Evolutionary conservation across 192 early-diverging fungal species (phyloP).

Genomic region (Powellomyces hirtus): DNA sequence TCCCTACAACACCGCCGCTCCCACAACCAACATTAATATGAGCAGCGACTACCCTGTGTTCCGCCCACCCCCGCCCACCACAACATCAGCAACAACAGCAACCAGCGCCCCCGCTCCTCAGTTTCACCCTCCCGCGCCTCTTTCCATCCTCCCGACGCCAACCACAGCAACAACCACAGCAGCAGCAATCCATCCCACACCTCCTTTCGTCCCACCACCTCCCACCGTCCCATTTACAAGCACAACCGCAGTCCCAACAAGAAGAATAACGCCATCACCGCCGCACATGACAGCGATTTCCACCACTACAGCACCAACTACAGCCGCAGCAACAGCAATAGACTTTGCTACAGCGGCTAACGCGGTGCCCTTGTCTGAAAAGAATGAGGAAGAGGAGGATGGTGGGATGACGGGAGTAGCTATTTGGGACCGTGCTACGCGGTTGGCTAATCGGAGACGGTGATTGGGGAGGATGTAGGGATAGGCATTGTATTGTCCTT

Average conservation of each 20-base stretch:
- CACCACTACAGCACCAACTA: not conserved
- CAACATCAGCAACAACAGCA: not conserved
- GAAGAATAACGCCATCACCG: not conserved
- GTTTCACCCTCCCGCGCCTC: not conserved
- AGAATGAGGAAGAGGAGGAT: not conserved
- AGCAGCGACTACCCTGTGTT: not conserved
- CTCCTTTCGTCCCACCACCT: no score
- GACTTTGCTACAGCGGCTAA: not conserved
- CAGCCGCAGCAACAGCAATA: not conserved
- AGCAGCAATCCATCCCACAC: not conserved
- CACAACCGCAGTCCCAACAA: not conserved
- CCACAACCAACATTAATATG: not conserved
- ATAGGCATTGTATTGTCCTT: no score
- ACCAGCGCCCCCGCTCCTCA: not conserved
- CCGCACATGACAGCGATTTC: not conserved
- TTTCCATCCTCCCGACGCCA: not conserved
- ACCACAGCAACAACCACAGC: not conserved
- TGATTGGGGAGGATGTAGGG: no score
- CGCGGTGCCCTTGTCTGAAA: not conserved
- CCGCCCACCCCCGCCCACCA: not conserved
- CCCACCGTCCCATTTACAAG: no score
- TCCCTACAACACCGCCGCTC: not conserved
- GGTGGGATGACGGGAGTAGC: not conserved
- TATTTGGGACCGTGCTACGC: not conserved
- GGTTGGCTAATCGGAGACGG: no score